These are phyloP conservation scores for Ceratobasidium sp. DNA, from an alignment of 1,284 basidiomycete genomes.

Conservation along the genomic window DNA sequence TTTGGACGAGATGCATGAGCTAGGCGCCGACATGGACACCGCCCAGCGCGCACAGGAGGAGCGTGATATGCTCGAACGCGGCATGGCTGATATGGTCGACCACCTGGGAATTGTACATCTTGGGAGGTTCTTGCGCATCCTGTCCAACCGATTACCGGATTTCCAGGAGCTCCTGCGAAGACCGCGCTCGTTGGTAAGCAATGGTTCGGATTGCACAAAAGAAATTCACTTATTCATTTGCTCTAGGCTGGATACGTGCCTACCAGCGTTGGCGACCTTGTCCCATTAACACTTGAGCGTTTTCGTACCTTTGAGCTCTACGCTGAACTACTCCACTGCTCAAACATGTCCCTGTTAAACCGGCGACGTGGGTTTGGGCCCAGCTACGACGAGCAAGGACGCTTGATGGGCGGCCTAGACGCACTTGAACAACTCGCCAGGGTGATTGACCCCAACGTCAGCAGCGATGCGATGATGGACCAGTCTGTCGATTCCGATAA, in stretches of 20 bases:
- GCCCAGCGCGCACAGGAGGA: constrained; percentile 63
- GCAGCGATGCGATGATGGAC: constrained; percentile 51
- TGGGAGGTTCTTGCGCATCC: constrained; percentile 81
- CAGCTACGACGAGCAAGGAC: constrained; percentile 82
- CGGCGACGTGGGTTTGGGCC: constrained; percentile 74
- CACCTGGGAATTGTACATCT: constrained; percentile 95
- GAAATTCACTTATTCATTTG: constrained; percentile 46
- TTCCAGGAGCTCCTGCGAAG: constrained; percentile 77
- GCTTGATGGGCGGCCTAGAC: constrained; percentile 81
- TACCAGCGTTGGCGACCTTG: constrained; percentile 76
- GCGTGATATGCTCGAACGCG: constrained; percentile 76
- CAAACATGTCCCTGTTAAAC: constrained; percentile 97
- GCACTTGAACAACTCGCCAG: constrained; percentile 84
- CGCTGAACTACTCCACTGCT: constrained; percentile 96
- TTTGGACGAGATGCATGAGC: constrained; percentile 54
- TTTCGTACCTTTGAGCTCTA: constrained; percentile 98
- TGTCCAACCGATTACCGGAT: constrained; percentile 75
- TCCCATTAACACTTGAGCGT: constrained; percentile 92
- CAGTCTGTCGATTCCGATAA: constrained; percentile 54
- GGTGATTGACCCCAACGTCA: constrained; percentile 73
- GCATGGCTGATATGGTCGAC: constrained; percentile 87
- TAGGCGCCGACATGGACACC: constrained; percentile 37
- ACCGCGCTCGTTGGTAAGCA: constrained; percentile 79
- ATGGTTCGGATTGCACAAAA: constrained; percentile 9
- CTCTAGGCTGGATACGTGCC: constrained; percentile 69